Conservation (phyloP, 306 rosid species). For the Citrullus mucosospermus region DNA sequence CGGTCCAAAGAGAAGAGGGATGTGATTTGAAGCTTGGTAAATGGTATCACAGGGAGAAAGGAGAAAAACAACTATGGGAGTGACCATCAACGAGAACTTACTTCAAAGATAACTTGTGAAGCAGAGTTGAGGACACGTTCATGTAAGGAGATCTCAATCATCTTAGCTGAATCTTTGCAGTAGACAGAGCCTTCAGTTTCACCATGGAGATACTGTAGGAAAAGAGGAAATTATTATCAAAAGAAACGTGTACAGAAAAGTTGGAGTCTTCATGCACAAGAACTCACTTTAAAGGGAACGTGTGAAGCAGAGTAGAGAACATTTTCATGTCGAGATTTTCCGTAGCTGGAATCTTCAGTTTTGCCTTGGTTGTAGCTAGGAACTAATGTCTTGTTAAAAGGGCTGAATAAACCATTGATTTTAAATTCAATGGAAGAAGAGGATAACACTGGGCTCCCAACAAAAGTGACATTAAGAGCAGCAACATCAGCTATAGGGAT, state of each 20-base stretch:
- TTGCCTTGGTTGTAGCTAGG: slow-evolving; percentile 20
- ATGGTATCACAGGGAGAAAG: background rate
- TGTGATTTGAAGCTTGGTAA: background rate
- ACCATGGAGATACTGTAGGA: slow-evolving; percentile 7
- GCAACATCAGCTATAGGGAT: slow-evolving; percentile 33
- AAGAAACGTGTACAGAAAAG: background rate
- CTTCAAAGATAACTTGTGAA: slow-evolving; percentile 42
- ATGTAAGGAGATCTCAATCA: slow-evolving; percentile 63
- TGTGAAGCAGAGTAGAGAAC: slow-evolving; percentile 44
- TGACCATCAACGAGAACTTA: slow-evolving; percentile 24
- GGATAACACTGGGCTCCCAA: slow-evolving; percentile 44
- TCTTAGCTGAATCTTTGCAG: slow-evolving; percentile 40
- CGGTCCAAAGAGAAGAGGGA: background rate
- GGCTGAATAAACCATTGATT: slow-evolving; percentile 52
- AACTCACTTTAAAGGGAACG: slow-evolving; percentile 52
- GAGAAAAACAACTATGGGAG: background rate
- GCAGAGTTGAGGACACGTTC: slow-evolving; percentile 62
- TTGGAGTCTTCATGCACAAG: background rate
- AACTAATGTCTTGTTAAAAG: slow-evolving; percentile 11
- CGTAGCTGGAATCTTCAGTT: slow-evolving; percentile 16
- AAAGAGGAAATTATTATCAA: background rate
- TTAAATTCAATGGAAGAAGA: slow-evolving; percentile 43
- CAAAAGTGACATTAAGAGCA: slow-evolving; percentile 54
- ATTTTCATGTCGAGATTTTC: slow-evolving; percentile 46
- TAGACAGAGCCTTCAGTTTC: slow-evolving; percentile 19